Conservation (phyloP, 2,329 filamentous ascomycete species). For the Amauroascus niger region DNA sequence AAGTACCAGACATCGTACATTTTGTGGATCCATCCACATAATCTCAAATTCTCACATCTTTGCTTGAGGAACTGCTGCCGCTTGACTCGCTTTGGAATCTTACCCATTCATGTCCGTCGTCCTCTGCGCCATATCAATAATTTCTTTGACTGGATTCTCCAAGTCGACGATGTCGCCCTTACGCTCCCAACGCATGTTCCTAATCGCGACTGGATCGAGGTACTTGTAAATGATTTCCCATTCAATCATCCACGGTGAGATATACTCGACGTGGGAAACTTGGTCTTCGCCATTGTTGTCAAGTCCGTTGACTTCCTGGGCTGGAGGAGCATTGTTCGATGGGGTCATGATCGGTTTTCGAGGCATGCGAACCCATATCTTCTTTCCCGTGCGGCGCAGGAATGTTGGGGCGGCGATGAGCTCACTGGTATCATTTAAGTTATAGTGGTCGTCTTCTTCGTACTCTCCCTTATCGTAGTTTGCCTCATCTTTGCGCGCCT, state of each 20-base stretch:
- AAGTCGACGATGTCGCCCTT: neutral
- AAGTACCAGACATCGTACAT: no score
- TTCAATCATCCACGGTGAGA: conserved; percentile 24
- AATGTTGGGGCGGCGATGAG: conserved; percentile 2
- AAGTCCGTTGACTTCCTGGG: neutral
- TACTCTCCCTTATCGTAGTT: neutral
- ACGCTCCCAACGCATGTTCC: neutral
- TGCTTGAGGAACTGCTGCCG: no score
- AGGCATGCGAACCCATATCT: conserved; percentile 8
- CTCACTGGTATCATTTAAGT: neutral
- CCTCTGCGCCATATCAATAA: neutral
- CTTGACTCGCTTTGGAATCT: no score
- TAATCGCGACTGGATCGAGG: conserved; percentile 24
- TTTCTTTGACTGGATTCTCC: neutral
- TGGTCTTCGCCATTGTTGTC: neutral
- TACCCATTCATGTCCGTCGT: no score
- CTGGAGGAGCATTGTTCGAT: neutral
- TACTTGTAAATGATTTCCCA: conserved; percentile 36
- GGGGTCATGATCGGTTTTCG: neutral
- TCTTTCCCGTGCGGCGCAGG: neutral
- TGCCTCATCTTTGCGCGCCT: no score
- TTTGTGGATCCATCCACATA: no score
- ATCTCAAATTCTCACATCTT: no score
- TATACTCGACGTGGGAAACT: conserved; percentile 26
- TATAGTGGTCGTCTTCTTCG: neutral